phyloP scores from a whole-genome alignment of 2,329 filamentous ascomycete species.

The Fusarium anthophilum region DNA sequence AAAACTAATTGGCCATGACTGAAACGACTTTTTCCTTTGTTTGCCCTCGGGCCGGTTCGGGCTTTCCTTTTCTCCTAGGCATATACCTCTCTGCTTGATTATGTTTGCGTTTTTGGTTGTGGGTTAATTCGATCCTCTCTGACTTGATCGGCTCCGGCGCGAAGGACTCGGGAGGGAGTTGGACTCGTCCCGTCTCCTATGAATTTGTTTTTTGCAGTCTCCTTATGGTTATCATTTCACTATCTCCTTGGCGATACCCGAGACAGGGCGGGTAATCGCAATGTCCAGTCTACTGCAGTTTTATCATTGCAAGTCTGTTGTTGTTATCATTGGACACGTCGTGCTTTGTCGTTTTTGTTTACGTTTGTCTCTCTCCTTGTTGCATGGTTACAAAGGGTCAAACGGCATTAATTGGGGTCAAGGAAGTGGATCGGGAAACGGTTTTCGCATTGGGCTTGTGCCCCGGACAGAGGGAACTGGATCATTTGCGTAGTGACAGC shows the following conservation, averaged over 20 bases:
- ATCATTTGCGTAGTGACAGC: slow-evolving; percentile 45
- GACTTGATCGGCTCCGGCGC: slow-evolving; percentile 37
- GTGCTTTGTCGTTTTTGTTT: slow-evolving; percentile 20
- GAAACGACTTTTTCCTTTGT: slow-evolving; percentile 61
- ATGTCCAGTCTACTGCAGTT: slow-evolving; percentile 33
- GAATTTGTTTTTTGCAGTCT: slow-evolving; percentile 35
- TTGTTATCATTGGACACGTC: slow-evolving; percentile 21
- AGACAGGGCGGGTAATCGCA: slow-evolving; percentile 50
- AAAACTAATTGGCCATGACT: slow-evolving; percentile 60
- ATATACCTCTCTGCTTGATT: slow-evolving; percentile 46
- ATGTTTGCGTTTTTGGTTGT: slow-evolving; percentile 46
- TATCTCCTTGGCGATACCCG: slow-evolving; percentile 48
- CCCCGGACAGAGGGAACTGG: slow-evolving; percentile 44
- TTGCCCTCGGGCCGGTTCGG: slow-evolving; percentile 33
- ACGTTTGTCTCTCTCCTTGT: slow-evolving; percentile 13
- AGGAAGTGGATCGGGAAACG: slow-evolving; percentile 41
- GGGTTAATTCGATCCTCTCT: slow-evolving; percentile 38
- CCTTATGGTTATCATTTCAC: slow-evolving; percentile 38
- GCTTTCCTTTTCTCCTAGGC: slow-evolving; percentile 42
- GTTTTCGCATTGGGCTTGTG: slow-evolving; percentile 43
- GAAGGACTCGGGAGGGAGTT: slow-evolving; percentile 44
- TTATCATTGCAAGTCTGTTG: slow-evolving; percentile 27
- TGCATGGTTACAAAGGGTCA: slow-evolving; percentile 41
- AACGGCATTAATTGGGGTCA: slow-evolving; percentile 42
- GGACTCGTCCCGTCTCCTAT: slow-evolving; percentile 39